These are phyloP conservation scores for Termitomyces heimii DNA, from an alignment of 768 basidiomycete species.

Conservation along the genomic window DNA sequence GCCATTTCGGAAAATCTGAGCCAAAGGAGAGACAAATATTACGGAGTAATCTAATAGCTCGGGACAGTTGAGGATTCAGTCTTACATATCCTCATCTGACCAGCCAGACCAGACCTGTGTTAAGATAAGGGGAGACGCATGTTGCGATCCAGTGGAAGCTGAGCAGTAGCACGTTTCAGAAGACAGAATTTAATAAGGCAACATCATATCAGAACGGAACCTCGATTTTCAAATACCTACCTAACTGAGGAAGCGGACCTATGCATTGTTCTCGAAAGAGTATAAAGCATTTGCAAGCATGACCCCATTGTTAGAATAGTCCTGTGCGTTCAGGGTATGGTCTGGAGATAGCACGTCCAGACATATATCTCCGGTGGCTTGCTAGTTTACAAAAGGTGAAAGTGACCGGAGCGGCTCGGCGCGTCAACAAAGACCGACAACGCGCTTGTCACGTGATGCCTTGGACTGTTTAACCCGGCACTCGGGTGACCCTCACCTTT, in stretches of 20 bases:
- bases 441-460: conserved; percentile 34
- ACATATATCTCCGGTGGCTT: not conserved
- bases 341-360: not conserved
- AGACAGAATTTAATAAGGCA: not conserved
- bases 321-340: not conserved
- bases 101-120: not conserved
- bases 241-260: not conserved
- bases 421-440: conserved; percentile 25
- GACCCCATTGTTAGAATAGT: not conserved
- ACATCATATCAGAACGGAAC: not conserved
- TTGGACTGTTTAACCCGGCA: conserved; percentile 7
- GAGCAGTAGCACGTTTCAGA: not conserved
- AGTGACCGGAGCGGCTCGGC: not conserved
- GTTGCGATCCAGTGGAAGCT: not conserved
- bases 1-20: no score
- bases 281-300: not conserved
- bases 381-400: not conserved
- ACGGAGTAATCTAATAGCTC: no score
- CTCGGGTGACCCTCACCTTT: conserved; percentile 2
- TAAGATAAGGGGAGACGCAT: not conserved
- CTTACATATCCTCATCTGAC: not conserved
- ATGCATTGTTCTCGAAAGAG: not conserved
- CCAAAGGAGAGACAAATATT: not conserved
- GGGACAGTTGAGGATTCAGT: not conserved
- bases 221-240: not conserved